A percentile compares a stretch with the other conserved stretches of the same genome.
Evolutionary conservation across 2,329 filamentous ascomycete genomes (phyloP).

Genomic region (Trichoderma oligosporum): DNA sequence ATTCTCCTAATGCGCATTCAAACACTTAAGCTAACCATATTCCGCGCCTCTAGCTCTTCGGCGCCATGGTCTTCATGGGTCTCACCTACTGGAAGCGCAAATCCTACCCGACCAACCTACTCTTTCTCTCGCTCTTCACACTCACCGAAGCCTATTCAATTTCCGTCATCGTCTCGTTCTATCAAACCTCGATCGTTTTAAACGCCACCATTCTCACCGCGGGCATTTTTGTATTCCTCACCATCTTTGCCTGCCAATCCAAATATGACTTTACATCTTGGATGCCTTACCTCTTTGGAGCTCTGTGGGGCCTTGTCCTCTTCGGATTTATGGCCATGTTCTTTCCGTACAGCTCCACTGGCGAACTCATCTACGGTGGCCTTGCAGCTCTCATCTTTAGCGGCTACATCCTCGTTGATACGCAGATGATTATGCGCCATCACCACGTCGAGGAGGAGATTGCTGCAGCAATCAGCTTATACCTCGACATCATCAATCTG

Average conservation of each 20-base stretch:
- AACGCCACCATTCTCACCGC: constrained; percentile 86
- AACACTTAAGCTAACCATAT: constrained; percentile 23
- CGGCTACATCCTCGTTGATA: constrained; percentile 93
- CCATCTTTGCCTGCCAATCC: constrained; percentile 89
- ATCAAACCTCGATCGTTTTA: constrained; percentile 76
- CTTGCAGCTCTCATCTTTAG: constrained; percentile 84
- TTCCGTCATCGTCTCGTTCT: constrained; percentile 88
- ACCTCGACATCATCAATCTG: constrained; percentile 94
- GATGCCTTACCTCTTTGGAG: constrained; percentile 92
- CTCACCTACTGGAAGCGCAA: constrained; percentile 95
- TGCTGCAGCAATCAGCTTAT: constrained; percentile 88
- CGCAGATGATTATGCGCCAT: constrained; percentile 89
- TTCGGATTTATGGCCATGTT: constrained; percentile 93
- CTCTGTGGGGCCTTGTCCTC: constrained; percentile 82
- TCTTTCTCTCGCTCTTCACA: constrained; percentile 90
- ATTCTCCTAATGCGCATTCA: not conserved
- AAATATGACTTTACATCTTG: constrained; percentile 98
- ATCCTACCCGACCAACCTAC: constrained; percentile 88
- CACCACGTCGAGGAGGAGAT: constrained; percentile 99
- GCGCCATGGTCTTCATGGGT: constrained; percentile 77
- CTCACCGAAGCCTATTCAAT: constrained; percentile 89
- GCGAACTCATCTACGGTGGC: constrained; percentile 82
- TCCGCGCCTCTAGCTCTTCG: constrained; percentile 57
- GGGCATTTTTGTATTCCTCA: constrained; percentile 74
- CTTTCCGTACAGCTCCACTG: constrained; percentile 75